Conservation (phyloP, 257 asterid genomes). For the Pogostemon cablin region DNA sequence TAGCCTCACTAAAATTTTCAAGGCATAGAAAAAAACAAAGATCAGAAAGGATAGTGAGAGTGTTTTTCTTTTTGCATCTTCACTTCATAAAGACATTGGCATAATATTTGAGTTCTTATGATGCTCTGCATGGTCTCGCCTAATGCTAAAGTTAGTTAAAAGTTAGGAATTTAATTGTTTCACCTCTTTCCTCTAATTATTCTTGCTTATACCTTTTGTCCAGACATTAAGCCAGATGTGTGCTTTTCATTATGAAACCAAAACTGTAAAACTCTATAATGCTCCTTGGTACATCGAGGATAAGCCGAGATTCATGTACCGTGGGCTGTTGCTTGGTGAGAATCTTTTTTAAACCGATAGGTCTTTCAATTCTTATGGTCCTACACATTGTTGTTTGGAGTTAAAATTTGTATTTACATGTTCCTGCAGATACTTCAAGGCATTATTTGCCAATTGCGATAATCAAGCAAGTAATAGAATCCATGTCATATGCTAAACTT, state of each 20-base stretch:
- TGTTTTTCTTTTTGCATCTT: not conserved
- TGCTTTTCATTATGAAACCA: constrained; percentile 69
- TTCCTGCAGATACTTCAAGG: constrained; percentile 81
- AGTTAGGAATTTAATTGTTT: constrained; percentile 3
- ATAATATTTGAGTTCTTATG: constrained; percentile 9
- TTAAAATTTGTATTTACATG: constrained; percentile 24
- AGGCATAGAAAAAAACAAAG: constrained; percentile 19
- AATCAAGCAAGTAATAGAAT: constrained; percentile 87
- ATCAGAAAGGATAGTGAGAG: constrained; percentile 6
- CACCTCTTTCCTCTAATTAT: constrained; percentile 30
- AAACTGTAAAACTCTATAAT: constrained; percentile 61
- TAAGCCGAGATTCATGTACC: constrained; percentile 81
- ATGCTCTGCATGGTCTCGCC: constrained; percentile 20
- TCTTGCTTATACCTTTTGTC: constrained; percentile 30
- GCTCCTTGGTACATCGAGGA: constrained; percentile 95
- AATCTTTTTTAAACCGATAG: constrained; percentile 27
- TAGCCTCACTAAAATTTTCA: constrained; percentile 10
- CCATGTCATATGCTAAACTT: constrained; percentile 94
- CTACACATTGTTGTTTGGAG: constrained; percentile 13
- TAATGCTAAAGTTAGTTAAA: constrained; percentile 6
- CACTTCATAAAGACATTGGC: not conserved
- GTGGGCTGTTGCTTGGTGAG: constrained; percentile 83
- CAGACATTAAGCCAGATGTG: constrained; percentile 94
- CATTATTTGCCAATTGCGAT: constrained; percentile 78
- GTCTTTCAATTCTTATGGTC: constrained; percentile 17